These are phyloP conservation scores for Metroxylon sagu DNA, from an alignment of 176 grass and related monocot species.

Conservation along the genomic window DNA sequence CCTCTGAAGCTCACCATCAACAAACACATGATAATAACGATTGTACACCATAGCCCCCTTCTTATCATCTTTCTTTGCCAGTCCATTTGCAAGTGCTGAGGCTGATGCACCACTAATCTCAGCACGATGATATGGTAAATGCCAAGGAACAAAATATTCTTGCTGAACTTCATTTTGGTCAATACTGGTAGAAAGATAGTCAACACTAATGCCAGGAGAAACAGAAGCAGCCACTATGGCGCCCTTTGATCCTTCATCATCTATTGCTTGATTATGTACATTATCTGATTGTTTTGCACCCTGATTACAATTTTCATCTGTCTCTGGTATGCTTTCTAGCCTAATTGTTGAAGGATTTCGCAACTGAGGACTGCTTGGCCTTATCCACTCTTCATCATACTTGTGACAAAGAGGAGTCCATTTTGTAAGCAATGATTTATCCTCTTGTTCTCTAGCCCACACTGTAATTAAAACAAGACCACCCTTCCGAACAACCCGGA, in stretches of 20 bases:
- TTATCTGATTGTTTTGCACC: conserved; percentile 5
- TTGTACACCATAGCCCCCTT: conserved; percentile 87
- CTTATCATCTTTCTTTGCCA: conserved; percentile 88
- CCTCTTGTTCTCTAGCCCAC: conserved; percentile 90
- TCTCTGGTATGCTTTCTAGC: conserved; percentile 72
- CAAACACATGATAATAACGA: conserved; percentile 95
- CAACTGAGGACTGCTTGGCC: conserved; percentile 35
- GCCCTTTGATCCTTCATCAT: conserved; percentile 18
- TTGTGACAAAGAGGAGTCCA: conserved; percentile 84
- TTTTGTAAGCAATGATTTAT: conserved; percentile 56
- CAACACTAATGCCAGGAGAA: background rate
- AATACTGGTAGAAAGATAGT: conserved; percentile 1
- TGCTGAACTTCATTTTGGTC: conserved; percentile 45
- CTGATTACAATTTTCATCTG: conserved; percentile 26
- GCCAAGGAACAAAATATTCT: conserved; percentile 99
- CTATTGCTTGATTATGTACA: conserved; percentile 22
- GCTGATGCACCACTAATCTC: conserved; percentile 78
- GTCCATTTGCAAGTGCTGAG: conserved; percentile 65
- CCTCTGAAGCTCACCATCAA: conserved; percentile 94
- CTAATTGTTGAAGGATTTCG: conserved; percentile 35
- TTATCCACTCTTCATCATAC: conserved; percentile 92
- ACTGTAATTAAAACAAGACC: conserved; percentile 91
- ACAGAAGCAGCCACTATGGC: background rate
- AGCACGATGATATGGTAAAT: conserved; percentile 89
- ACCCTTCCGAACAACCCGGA: conserved; percentile 70